Evolutionary conservation across 352 stramenopile species (phyloP).

Genomic region (Sclerospora graminicola): DNA sequence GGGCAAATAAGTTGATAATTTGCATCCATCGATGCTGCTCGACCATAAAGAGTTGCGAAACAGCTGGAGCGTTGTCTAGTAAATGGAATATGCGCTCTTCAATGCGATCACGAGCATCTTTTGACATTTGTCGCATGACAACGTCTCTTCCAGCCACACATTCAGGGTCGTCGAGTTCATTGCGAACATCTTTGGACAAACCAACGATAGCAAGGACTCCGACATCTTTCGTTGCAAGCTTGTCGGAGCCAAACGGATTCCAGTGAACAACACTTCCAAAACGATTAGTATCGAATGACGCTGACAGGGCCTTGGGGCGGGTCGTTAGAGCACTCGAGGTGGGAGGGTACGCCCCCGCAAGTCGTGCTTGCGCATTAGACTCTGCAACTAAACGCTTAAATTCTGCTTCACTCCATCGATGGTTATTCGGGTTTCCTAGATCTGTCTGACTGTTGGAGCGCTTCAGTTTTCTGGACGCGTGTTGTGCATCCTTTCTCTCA

Average conservation of each 20-base stretch:
- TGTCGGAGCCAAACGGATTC: slow-evolving; percentile 39
- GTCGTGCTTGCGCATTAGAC: slow-evolving; percentile 42
- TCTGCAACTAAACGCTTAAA: slow-evolving; percentile 65
- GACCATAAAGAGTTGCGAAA: slow-evolving; percentile 50
- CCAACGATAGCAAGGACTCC: slow-evolving; percentile 50
- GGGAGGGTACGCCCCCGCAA: slow-evolving; percentile 27
- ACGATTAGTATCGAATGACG: slow-evolving; percentile 41
- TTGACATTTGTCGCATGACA: slow-evolving; percentile 43
- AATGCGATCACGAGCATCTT: slow-evolving; percentile 46
- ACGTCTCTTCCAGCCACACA: slow-evolving; percentile 28
- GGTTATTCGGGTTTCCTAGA: slow-evolving; percentile 56
- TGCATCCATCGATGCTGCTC: slow-evolving; percentile 81
- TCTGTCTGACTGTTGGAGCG: slow-evolving; percentile 54
- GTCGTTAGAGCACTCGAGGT: slow-evolving; percentile 17
- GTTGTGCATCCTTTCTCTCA: slow-evolving; percentile 23
- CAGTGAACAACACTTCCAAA: slow-evolving; percentile 39
- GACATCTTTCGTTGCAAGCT: slow-evolving; percentile 29
- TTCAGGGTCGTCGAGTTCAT: slow-evolving; percentile 40
- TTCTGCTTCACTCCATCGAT: slow-evolving; percentile 60
- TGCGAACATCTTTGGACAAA: slow-evolving; percentile 47
- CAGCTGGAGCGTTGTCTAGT: slow-evolving; percentile 35
- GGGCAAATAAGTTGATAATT: slow-evolving; percentile 62
- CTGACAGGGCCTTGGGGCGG: slow-evolving; percentile 48
- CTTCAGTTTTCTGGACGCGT: slow-evolving; percentile 43
- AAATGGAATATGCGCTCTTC: slow-evolving; percentile 70